Base-by-base conservation (phyloP, 305 asterid genomes). In the Fraxinus dipetala region DNA sequence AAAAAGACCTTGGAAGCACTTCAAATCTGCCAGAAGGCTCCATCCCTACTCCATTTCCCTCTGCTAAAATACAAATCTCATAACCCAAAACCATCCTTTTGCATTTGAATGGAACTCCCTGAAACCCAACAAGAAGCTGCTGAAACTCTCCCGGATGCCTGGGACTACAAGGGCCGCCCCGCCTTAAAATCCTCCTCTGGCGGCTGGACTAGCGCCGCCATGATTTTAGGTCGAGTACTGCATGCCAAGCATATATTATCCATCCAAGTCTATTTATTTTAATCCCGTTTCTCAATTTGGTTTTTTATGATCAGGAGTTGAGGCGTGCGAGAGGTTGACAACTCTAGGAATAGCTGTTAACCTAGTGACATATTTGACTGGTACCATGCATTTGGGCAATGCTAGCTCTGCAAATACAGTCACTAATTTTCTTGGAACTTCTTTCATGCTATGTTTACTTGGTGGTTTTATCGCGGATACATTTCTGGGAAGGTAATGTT, bases 141-240 rank as follows among this genome's bases (percentile, higher is more conserved):
- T 0, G 87, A 90, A 38, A 87, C 92, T 2, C 87, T 94, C 76
- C 88, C 89, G 0, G 97, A 94, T 80, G 97, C 97, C 51, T 92
- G 92, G 94, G 94, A 94, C 86, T 94, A 85, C 90, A 92, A 91
- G 82, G 97, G 98, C 82, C 89, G 90, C 67, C 86, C 89, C 35
- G 93, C 96, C 83, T 9, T 86, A 72, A 81, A 78, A 40, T 88
- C 98, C 85, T 75, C 90, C 75, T 88, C 97, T 80, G 98, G 98
- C 31, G 96, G 97, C 35, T 94, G 98, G 98, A 26, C 84, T 14
- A 77, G 91, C 61, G 89, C 98, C 10, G 96, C 97, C 88, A 94
- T 87, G 94, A 94, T 94, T 84, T 88, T 94, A 76, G 98, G 97
- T 93, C 67, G 8, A 26, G 2, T 69, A 48, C 38, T 56, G 0